These are phyloP conservation scores for Candida namnaoensis DNA, from an alignment of 805 yeast species.

Conservation along the genomic window DNA sequence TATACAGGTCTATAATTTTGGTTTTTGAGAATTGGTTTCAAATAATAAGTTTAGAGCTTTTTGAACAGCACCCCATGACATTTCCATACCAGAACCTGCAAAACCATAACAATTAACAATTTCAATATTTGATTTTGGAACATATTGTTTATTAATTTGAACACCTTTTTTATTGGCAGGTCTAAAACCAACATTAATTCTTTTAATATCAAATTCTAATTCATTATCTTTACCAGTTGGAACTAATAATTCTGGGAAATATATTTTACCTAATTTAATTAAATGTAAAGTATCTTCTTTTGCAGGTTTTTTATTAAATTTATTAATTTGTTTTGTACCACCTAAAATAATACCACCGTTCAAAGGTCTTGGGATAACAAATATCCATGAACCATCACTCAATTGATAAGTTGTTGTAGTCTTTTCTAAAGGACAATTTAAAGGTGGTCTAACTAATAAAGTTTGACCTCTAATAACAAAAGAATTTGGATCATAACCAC, in stretches of 20 bases:
- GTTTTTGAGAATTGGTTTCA: too few species aligned
- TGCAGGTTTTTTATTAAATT: conserved; percentile 23
- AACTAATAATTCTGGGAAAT: conserved; percentile 52
- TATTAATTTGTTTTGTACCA: conserved; percentile 56
- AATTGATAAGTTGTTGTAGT: conserved; percentile 51
- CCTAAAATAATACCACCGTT: conserved; percentile 61
- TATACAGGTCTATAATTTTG: too few species aligned
- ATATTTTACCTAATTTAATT: conserved; percentile 28
- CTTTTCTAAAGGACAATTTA: conserved; percentile 21
- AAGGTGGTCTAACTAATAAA: conserved; percentile 41
- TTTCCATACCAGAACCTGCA: conserved; percentile 69
- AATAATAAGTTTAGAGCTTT: conserved; percentile 24
- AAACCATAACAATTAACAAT: conserved; percentile 64
- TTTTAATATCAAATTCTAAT: conserved; percentile 33
- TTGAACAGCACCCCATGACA: conserved; percentile 57
- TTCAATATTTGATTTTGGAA: conserved; percentile 5
- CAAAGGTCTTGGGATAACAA: conserved; percentile 48
- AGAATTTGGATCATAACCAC: conserved; percentile 40
- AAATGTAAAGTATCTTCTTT: conserved; percentile 39
- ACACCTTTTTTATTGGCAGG: conserved; percentile 57
- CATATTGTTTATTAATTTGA: conserved; percentile 27
- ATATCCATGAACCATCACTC: conserved; percentile 49
- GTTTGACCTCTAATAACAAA: conserved; percentile 66
- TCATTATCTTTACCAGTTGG: conserved; percentile 3
- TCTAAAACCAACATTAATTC: conserved; percentile 59